These are phyloP conservation scores for Talaromyces trachyspermus DNA, from an alignment of 495 filamentous ascomycete species.

Conservation along the genomic window DNA sequence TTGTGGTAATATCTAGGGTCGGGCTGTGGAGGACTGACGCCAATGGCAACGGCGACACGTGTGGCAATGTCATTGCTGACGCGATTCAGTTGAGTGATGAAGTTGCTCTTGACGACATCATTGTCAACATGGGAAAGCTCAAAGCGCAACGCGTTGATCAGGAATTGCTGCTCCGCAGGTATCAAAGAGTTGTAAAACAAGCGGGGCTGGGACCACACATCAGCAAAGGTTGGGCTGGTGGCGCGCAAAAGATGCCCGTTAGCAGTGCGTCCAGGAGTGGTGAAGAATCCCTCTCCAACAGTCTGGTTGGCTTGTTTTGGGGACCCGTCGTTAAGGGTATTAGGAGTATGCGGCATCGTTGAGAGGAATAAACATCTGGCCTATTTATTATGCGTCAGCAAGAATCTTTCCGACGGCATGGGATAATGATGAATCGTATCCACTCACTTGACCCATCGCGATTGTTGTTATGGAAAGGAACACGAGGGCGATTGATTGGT, in stretches of 20 bases:
- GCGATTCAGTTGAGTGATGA: constrained; percentile 63
- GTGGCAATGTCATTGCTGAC: constrained; percentile 62
- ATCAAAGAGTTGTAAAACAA: constrained; percentile 72
- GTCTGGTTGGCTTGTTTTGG: constrained; percentile 66
- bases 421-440: too few species aligned
- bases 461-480: constrained; percentile 68
- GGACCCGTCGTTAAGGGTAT: constrained; percentile 57
- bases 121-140: constrained; percentile 56
- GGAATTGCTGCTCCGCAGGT: constrained; percentile 63
- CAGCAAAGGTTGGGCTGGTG: constrained; percentile 57
- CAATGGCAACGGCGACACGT: constrained; percentile 58
- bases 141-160: constrained; percentile 74
- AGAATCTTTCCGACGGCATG: too few species aligned
- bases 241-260: constrained; percentile 51
- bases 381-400: too few species aligned
- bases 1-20: constrained; percentile 62
- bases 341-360: constrained; percentile 55
- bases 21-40: constrained; percentile 45
- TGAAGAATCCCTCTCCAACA: constrained; percentile 68
- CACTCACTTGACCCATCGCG: constrained; percentile 34
- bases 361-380: constrained; percentile 41
- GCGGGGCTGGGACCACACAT: constrained; percentile 70
- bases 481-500: constrained; percentile 62
- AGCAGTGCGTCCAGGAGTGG: constrained; percentile 48
- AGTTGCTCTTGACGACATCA: constrained; percentile 46